A percentile compares a stretch with the other conserved stretches of the same genome.
These are phyloP conservation scores for Kokia cookei DNA, from an alignment of 441 rosid genomes.

Conservation along the genomic window DNA sequence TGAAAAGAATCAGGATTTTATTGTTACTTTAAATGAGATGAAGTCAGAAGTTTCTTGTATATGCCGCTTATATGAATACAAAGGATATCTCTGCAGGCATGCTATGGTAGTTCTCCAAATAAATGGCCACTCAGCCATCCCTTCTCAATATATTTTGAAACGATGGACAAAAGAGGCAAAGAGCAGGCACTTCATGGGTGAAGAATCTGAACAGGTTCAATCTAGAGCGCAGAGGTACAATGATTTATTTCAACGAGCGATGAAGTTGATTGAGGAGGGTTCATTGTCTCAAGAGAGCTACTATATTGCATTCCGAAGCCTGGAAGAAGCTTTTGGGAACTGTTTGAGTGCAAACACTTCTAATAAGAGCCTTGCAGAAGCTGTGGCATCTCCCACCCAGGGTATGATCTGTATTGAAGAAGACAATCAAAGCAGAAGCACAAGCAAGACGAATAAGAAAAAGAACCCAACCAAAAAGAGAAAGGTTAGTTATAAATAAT, in stretches of 20 bases:
- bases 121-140: constrained; percentile 1
- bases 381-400: constrained; percentile 9
- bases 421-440: constrained; percentile 12
- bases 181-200: constrained; percentile 4
- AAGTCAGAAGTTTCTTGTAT: constrained; percentile 11
- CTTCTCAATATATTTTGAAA: constrained; percentile 11
- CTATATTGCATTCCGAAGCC: constrained; percentile 6
- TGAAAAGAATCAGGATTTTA: constrained; percentile 10
- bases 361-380: constrained; percentile 11
- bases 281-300: constrained; percentile 10
- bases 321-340: constrained; percentile 8
- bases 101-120: constrained; percentile 14
- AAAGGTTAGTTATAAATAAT: not conserved
- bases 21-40: constrained; percentile 11
- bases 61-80: constrained; percentile 12
- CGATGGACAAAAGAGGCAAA: constrained; percentile 16
- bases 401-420: constrained; percentile 12
- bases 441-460: constrained; percentile 5
- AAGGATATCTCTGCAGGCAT: constrained; percentile 13
- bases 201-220: constrained; percentile 13
- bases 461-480: constrained; percentile 12
- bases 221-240: constrained; percentile 9
- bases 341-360: constrained; percentile 10
- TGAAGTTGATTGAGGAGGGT: constrained; percentile 13
- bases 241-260: constrained; percentile 6